Base-by-base conservation (phyloP, 192 early-diverging fungal species). In the Phlyctochytrium planicorne region DNA sequence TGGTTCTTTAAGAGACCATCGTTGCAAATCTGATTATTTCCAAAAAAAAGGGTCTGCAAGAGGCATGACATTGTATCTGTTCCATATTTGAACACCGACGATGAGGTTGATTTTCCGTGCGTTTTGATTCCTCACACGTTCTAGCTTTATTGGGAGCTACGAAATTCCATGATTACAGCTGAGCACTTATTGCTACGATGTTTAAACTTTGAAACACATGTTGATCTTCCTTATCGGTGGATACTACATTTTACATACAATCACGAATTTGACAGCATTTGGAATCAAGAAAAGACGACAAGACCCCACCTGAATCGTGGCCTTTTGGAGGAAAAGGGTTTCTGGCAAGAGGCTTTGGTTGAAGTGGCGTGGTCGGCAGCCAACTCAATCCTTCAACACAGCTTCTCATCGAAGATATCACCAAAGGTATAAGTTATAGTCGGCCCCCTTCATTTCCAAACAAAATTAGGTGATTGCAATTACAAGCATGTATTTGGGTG, bases 131-230 rank as follows among this genome's bases (percentile, higher is more conserved):
- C 31, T 3, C 30, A 56, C 24, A 12, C 34, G 25, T 31, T 14
- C 29, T 34, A 65, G 67, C 17, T 73, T 3, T 73, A 73, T 34
- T 67, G 66, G 67, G 31, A 73, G 2, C 59, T 73, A n/a, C 56
- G 61, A 34, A 62, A 73, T 23, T 73, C 71, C 1, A 32, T 73
- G 6, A 52, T 73, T 3, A 29, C 66, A 3, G 65, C 71, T n/a
- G 71, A 73, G 29, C 65, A 65, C 6, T 14, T 73, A 3, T 34
- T 63, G 3, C 31, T 73, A 30, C 71, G 71, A 27, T 56, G 56
- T 30, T 24, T 73, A 16, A 53, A 16, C 16, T 73, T 73, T 34
- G 52, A 68, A 4, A 68, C 65, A 4, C 25, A 68, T 52, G 67
- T 63, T 23, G 65, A 68, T 24, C 34, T 37, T 30, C 66, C 71